Evolutionary conservation across 73 alveolate genomes (phyloP).

Genomic region (Strombidium stylifer): DNA sequence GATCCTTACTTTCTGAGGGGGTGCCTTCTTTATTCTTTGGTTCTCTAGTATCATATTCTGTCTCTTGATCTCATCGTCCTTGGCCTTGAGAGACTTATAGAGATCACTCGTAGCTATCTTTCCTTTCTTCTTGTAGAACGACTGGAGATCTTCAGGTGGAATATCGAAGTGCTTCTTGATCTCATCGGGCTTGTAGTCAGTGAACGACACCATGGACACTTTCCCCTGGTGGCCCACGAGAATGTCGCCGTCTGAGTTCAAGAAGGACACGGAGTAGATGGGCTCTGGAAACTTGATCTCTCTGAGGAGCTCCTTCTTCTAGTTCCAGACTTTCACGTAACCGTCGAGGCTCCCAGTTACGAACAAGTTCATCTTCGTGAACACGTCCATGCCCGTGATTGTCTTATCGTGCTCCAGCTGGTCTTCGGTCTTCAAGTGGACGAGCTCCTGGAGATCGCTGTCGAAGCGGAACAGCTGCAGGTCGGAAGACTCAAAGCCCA

Average conservation of each 20-base stretch:
- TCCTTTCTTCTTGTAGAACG: not conserved
- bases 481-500: constrained; percentile 50
- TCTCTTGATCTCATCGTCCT: constrained; percentile 45
- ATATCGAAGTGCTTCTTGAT: not conserved
- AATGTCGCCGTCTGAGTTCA: constrained; percentile 41
- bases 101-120: constrained; percentile 33
- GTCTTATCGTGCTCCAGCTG: too few relatives aligned
- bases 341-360: constrained; percentile 69
- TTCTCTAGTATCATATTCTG: not conserved
- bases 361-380: too few relatives aligned
- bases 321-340: constrained; percentile 50
- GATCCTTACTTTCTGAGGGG: constrained; percentile 4
- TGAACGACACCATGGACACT: constrained; percentile 33
- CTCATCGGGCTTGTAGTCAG: constrained; percentile 43
- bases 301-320: constrained; percentile 46
- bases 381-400: too few relatives aligned
- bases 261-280: constrained; percentile 47
- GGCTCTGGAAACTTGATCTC: constrained; percentile 63
- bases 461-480: constrained; percentile 50
- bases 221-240: constrained; percentile 59
- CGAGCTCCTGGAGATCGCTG: too few relatives aligned
- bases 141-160: not conserved
- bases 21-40: constrained; percentile 6
- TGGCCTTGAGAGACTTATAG: constrained; percentile 20
- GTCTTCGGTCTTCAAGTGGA: too few relatives aligned